Percentiles rank a stretch among this genome's conserved stretches.
Evolutionary conservation across 768 basidiomycete species (phyloP).

Genomic region (Boletus subparvulus): DNA sequence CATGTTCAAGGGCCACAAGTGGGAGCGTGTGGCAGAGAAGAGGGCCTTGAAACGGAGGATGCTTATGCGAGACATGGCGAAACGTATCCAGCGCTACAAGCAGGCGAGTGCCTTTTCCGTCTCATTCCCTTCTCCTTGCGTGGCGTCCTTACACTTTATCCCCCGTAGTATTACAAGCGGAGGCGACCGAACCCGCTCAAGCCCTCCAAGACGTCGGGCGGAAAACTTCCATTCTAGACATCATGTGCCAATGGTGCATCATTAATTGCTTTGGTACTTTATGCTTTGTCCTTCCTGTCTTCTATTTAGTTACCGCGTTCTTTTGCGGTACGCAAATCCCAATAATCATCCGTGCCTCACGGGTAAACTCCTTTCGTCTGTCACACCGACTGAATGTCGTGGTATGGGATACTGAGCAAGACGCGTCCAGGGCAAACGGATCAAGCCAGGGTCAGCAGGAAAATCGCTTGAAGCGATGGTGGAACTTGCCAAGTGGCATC

Average conservation of each 20-base stretch:
- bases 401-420: too few relatives aligned
- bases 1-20: slow-evolving; percentile 96
- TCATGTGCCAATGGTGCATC: slow-evolving; percentile 1
- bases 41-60: slow-evolving; percentile 48
- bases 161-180: slow-evolving; percentile 30
- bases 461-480: too few relatives aligned
- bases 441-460: too few relatives aligned
- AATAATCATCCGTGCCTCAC: neutral
- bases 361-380: neutral
- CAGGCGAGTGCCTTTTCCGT: slow-evolving; percentile 42
- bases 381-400: too few relatives aligned
- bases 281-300: neutral
- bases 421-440: too few relatives aligned
- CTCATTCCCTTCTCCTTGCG: neutral
- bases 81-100: slow-evolving; percentile 66
- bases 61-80: slow-evolving; percentile 68
- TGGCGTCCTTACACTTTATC: neutral
- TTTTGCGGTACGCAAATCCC: neutral
- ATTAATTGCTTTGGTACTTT: neutral
- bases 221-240: slow-evolving; percentile 59
- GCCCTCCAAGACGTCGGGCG: slow-evolving; percentile 45
- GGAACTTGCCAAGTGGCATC: too few relatives aligned
- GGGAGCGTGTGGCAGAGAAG: slow-evolving; percentile 61
- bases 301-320: neutral
- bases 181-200: slow-evolving; percentile 60